These are phyloP conservation scores for Saccharomyces paradoxus DNA, from an alignment of 805 yeast genomes.

Conservation along the genomic window DNA sequence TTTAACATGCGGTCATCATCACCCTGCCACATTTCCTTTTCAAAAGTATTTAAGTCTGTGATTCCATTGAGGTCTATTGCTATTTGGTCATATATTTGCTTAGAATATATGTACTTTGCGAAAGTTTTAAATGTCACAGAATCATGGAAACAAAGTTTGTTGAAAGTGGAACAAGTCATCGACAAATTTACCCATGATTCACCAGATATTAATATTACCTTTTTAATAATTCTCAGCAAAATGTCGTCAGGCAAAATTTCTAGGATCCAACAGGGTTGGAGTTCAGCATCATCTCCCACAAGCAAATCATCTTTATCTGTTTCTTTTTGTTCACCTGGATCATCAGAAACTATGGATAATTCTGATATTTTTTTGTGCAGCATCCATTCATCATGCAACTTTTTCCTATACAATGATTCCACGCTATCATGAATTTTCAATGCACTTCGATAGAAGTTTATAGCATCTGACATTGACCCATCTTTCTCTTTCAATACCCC, in stretches of 20 bases:
- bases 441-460: conserved; percentile 63
- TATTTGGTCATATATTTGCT: conserved; percentile 44
- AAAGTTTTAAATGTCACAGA: conserved; percentile 44
- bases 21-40: conserved; percentile 36
- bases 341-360: conserved; percentile 5
- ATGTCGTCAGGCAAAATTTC: conserved; percentile 51
- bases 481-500: conserved; percentile 65
- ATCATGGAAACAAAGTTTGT: conserved; percentile 49
- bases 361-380: conserved; percentile 18
- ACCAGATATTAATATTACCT: conserved; percentile 41
- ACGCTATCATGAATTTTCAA: conserved; percentile 47
- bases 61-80: conserved; percentile 33
- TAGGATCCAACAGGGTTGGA: conserved; percentile 35
- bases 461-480: conserved; percentile 80
- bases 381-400: conserved; percentile 38
- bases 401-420: conserved; percentile 58
- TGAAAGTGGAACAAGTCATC: conserved; percentile 48
- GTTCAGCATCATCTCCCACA: conserved; percentile 16
- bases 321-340: conserved; percentile 4
- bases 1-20: conserved; percentile 32
- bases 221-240: conserved; percentile 41
- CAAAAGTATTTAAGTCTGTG: conserved; percentile 27
- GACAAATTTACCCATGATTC: conserved; percentile 61
- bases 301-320: conserved; percentile 18
- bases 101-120: conserved; percentile 44